phyloP scores from a whole-genome alignment of 176 grass and related monocot genomes.

The Eragrostis nindensis region DNA sequence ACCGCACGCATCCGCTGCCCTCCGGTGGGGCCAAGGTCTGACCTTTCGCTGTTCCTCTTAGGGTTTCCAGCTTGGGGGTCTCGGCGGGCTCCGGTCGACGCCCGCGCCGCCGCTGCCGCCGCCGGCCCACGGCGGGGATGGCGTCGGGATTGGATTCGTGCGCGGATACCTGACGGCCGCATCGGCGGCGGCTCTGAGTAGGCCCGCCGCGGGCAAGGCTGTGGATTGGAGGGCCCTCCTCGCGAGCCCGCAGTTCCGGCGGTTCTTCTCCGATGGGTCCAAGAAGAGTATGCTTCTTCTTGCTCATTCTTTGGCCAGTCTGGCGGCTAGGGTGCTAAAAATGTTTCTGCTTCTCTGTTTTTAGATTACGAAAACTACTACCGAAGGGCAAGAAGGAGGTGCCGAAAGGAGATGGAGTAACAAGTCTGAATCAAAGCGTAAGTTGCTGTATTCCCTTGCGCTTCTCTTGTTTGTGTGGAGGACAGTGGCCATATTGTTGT shows the following conservation, averaged over 20 bases:
- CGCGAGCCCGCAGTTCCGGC: constrained; percentile 69
- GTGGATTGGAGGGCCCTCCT: constrained; percentile 73
- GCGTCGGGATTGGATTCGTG: constrained; percentile 40
- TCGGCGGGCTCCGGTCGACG: constrained; percentile 31
- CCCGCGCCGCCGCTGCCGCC: constrained; percentile 29
- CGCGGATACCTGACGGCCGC: constrained; percentile 68
- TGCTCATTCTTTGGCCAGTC: not conserved
- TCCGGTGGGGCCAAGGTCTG: constrained; percentile 24
- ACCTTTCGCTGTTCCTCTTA: constrained; percentile 37
- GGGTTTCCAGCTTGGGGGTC: constrained; percentile 58
- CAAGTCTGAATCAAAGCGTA: constrained; percentile 82
- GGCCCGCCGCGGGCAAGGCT: constrained; percentile 43
- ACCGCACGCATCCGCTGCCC: not conserved
- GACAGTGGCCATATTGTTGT: not conserved
- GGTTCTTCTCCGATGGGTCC: constrained; percentile 72
- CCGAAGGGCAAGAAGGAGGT: constrained; percentile 82
- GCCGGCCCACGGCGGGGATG: constrained; percentile 32
- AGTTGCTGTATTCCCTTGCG: not conserved
- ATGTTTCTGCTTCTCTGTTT: not conserved
- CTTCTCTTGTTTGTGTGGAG: constrained; percentile 7
- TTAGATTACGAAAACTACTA: constrained; percentile 95
- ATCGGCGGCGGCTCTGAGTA: constrained; percentile 48
- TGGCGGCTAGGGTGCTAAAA: not conserved
- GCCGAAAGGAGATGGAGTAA: constrained; percentile 83
- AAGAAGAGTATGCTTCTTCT: constrained; percentile 68